Percentiles rank a stretch among this genome's conserved stretches.
Conservation (phyloP, 1,284 basidiomycete species). For the Irpex lacteus region DNA sequence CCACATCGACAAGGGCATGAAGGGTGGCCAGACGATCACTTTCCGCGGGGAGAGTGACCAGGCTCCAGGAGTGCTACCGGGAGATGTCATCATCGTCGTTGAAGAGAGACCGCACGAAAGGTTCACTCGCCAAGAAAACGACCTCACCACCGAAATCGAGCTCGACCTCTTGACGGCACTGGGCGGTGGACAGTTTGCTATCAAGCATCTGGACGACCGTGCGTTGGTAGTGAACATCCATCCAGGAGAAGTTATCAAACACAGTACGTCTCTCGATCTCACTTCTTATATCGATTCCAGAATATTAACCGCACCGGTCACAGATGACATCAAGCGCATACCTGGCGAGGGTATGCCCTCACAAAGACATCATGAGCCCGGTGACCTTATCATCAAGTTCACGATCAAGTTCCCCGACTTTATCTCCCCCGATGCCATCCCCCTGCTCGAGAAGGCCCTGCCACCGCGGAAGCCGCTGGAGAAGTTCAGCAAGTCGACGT, state of each 20-base stretch:
- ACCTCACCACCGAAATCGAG: constrained; percentile 86
- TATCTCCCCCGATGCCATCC: constrained; percentile 69
- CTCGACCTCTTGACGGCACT: constrained; percentile 94
- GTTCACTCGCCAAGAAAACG: constrained; percentile 93
- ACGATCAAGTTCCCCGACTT: constrained; percentile 88
- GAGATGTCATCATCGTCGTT: constrained; percentile 96
- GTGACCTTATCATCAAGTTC: constrained; percentile 91
- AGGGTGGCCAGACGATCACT: constrained; percentile 93
- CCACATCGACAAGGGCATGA: constrained; percentile 99
- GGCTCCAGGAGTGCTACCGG: constrained; percentile 85
- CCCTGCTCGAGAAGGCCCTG: constrained; percentile 83
- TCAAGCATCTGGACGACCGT: constrained; percentile 94
- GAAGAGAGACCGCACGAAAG: constrained; percentile 93
- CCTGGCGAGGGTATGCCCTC: constrained; percentile 98
- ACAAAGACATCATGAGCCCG: constrained; percentile 94
- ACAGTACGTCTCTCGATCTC: constrained; percentile 54
- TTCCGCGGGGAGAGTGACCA: constrained; percentile 98
- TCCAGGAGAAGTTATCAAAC: constrained; percentile 92
- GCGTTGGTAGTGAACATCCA: constrained; percentile 83
- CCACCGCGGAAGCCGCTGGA: constrained; percentile 75
- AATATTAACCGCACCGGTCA: constrained; percentile 21
- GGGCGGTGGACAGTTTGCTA: constrained; percentile 87
- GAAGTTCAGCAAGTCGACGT: constrained; percentile 65
- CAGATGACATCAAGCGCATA: constrained; percentile 90
- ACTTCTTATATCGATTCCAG: constrained; percentile 6